Evolutionary conservation across 331 rosid species (phyloP), one percentile per base, ranked within the genome.

Genomic region (Cydonia oblonga): DNA sequence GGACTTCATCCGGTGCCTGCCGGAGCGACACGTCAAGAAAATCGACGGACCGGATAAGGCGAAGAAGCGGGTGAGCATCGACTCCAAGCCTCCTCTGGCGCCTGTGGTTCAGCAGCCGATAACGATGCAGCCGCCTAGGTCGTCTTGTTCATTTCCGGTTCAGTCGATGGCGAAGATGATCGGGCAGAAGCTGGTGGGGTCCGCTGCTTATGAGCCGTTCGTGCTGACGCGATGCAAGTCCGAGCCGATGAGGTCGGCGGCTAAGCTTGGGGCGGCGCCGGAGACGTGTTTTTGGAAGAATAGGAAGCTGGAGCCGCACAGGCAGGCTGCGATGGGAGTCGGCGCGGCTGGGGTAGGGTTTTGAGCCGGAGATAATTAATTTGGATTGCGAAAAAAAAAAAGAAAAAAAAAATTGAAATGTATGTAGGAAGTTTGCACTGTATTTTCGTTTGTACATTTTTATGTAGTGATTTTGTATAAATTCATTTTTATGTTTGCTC

Each of bases 191-290:
- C 81, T 86, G 72, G 79, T 79, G 63, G 96, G 88, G 15, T 79
- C 92, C 0, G 82, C 84, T 38, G 89, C 74, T 4, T 88, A 88
- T 60, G 96, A 91, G 88, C 97, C 99, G 76, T 89, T 87, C 29
- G 92, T 84, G 57, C 93, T 95, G 18, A 91, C 86, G 16, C 90
- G 99, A 28, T 95, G 99, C 74, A 91, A 95, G 82, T 95, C 99
- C 57, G 99, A 95, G 93, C 99, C 99, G 56, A 81, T 81, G 97
- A 84, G 89, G 75, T 80, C 96, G 2, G 64, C 92, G 72, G 64
- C 90, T 49, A 85, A 86, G 82, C 80, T 91, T 0, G 81, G 54
- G 12, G 83, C 70, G 26, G 58, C 91, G 2, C 87, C 92, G 10
- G 99, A 91, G 53, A 81, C 90, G 75, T 87, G 98, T 71, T 91